These are phyloP conservation scores for Pestalotiopsis sp. DNA, from an alignment of 2,329 filamentous ascomycete species.

Conservation along the genomic window DNA sequence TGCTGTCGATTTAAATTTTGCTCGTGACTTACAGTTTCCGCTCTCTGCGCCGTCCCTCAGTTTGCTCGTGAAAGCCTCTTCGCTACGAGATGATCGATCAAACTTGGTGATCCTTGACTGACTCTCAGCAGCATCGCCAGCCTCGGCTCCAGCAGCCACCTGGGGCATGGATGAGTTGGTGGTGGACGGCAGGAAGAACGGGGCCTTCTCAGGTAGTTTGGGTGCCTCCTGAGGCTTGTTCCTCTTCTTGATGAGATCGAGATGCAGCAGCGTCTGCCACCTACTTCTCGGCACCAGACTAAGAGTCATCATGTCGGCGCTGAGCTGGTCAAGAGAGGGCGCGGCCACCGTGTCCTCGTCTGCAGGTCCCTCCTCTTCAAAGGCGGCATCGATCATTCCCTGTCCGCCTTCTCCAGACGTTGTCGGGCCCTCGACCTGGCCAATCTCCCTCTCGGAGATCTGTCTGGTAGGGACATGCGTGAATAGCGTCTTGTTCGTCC, in stretches of 20 bases:
- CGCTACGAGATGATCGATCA: conserved; percentile 52
- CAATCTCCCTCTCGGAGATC: conserved; percentile 77
- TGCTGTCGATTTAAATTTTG: not conserved
- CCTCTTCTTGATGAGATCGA: conserved; percentile 88
- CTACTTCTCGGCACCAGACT: conserved; percentile 86
- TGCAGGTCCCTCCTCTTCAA: conserved; percentile 55
- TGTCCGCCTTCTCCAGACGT: conserved; percentile 81
- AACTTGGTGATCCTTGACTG: conserved; percentile 70
- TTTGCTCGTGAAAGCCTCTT: conserved; percentile 61
- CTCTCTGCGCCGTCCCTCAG: conserved; percentile 55
- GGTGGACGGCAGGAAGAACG: conserved; percentile 86
- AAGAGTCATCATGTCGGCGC: conserved; percentile 80
- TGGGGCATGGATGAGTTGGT: conserved; percentile 34
- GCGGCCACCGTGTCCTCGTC: conserved; percentile 58
- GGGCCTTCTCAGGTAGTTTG: conserved; percentile 90
- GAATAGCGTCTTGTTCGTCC: conserved; percentile 94
- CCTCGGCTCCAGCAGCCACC: conserved; percentile 26
- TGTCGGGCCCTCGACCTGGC: conserved; percentile 68
- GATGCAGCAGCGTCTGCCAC: conserved; percentile 92
- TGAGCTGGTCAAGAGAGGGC: conserved; percentile 74
- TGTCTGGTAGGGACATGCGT: conserved; percentile 84
- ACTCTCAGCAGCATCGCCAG: conserved; percentile 28
- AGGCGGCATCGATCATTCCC: conserved; percentile 76
- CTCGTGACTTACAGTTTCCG: conserved; percentile 61
- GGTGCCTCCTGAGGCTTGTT: conserved; percentile 94